These are phyloP conservation scores for Xylaria telfairii DNA, from an alignment of 495 filamentous ascomycete species.

Conservation along the genomic window DNA sequence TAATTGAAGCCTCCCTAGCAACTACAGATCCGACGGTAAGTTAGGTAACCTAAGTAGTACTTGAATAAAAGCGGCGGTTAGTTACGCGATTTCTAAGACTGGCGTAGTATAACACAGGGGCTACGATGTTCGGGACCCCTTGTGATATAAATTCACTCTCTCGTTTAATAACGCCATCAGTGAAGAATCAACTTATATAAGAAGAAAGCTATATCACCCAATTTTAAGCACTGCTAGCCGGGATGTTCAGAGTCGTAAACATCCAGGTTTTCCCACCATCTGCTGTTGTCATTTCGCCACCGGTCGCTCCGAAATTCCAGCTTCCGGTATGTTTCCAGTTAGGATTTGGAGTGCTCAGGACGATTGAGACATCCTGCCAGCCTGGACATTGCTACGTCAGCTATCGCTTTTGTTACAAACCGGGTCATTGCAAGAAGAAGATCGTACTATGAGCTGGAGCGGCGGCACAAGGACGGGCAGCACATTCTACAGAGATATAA, in stretches of 20 bases:
- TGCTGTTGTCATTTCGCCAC: conserved; percentile 21
- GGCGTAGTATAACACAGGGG: background rate
- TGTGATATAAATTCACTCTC: background rate
- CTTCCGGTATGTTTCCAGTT: background rate
- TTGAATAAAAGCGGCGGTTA: background rate
- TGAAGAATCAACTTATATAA: background rate
- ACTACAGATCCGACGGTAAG: background rate
- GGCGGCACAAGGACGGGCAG: conserved; percentile 7
- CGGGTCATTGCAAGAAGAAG: background rate
- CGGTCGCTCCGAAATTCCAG: conserved; percentile 22
- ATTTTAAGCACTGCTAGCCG: background rate
- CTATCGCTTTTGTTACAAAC: background rate
- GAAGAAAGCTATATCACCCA: background rate
- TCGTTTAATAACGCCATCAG: background rate
- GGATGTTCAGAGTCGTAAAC: conserved; percentile 18
- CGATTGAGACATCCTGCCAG: conserved; percentile 23
- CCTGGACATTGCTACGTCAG: conserved; percentile 1
- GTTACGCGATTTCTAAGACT: background rate
- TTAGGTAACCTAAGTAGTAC: background rate
- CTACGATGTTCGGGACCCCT: background rate
- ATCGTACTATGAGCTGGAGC: conserved; percentile 21
- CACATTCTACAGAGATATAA: conserved; percentile 23
- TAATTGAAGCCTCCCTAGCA: background rate
- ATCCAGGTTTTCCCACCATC: conserved; percentile 23
- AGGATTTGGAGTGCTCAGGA: conserved; percentile 15